Conservation (phyloP, 139 green algal genomes). For the Astrephomene gubernaculifera region DNA sequence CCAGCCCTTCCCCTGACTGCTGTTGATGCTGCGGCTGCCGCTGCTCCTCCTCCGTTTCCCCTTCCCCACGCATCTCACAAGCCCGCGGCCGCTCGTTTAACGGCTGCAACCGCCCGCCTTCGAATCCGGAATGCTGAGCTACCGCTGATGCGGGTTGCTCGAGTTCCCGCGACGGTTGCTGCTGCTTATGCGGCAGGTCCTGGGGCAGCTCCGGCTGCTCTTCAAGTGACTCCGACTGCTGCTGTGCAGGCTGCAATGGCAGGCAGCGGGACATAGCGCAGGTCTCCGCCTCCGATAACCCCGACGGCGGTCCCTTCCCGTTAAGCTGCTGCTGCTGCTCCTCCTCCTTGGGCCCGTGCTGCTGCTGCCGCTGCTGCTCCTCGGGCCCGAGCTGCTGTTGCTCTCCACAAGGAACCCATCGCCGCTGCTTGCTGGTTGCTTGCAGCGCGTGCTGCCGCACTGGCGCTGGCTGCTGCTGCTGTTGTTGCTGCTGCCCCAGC, state of each 20-base stretch:
- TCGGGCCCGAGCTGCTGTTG: neutral
- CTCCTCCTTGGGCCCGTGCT: neutral
- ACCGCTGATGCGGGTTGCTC: neutral
- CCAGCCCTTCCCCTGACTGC: neutral
- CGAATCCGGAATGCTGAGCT: too few relatives aligned
- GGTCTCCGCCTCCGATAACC: neutral
- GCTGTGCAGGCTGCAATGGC: neutral
- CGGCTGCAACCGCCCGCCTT: too few relatives aligned
- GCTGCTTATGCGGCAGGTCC: neutral
- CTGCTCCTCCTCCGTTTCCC: too few relatives aligned
- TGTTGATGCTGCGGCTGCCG: neutral
- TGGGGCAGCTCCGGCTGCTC: neutral
- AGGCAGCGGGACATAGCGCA: too few relatives aligned
- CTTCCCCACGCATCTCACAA: too few relatives aligned
- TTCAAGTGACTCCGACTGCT: neutral
- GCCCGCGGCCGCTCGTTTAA: too few relatives aligned
- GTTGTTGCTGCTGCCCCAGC: neutral
- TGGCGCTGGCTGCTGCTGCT: neutral
- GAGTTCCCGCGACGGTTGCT: neutral
- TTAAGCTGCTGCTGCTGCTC: too few relatives aligned
- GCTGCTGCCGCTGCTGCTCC: neutral
- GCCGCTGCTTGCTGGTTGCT: too few relatives aligned
- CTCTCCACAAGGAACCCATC: too few relatives aligned
- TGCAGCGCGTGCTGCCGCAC: neutral
- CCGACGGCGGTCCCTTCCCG: too few relatives aligned